A percentile compares a stretch with the other conserved stretches of the same genome.
Conservation (phyloP, 768 basidiomycete species). For the Amanita brunnescens region DNA sequence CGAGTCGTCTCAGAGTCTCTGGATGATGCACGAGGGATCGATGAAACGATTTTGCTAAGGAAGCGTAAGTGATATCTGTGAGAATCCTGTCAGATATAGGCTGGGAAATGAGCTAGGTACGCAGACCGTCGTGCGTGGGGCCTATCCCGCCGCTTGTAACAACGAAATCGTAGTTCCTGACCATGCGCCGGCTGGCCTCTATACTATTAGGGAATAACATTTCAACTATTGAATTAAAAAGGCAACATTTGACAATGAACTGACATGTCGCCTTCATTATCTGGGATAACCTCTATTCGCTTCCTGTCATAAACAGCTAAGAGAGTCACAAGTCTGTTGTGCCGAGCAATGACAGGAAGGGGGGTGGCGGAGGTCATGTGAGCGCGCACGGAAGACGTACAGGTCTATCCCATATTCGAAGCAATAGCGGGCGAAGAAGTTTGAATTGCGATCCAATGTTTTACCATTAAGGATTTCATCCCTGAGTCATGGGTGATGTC, state of each 20-base stretch:
- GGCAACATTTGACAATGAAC: constrained; percentile 15
- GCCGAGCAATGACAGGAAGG: not conserved
- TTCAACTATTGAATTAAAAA: not conserved
- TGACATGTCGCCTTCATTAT: constrained; percentile 86
- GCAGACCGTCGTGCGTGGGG: constrained; percentile 79
- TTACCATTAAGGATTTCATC: constrained; percentile 93
- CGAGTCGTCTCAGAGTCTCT: constrained; percentile 74
- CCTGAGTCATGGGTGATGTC: constrained; percentile 26
- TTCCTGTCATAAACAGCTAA: constrained; percentile 43
- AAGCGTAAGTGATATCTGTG: constrained; percentile 82
- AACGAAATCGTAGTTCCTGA: constrained; percentile 78
- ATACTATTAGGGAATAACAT: constrained; percentile 36
- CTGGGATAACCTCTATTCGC: constrained; percentile 85
- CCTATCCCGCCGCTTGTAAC: constrained; percentile 89
- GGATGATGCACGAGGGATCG: constrained; percentile 62
- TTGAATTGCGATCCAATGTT: constrained; percentile 75
- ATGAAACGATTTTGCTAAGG: constrained; percentile 78
- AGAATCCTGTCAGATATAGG: not conserved
- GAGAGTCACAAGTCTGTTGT: constrained; percentile 15
- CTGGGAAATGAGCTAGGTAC: not conserved
- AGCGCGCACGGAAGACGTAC: constrained; percentile 27
- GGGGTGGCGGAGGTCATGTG: not conserved
- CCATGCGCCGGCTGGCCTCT: constrained; percentile 80
- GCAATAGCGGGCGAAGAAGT: constrained; percentile 81
- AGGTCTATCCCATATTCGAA: constrained; percentile 83